Evolutionary conservation across 2,329 filamentous ascomycete species (phyloP), one percentile per base, ranked within the genome.

Genomic region (Nothophoma quercina): DNA sequence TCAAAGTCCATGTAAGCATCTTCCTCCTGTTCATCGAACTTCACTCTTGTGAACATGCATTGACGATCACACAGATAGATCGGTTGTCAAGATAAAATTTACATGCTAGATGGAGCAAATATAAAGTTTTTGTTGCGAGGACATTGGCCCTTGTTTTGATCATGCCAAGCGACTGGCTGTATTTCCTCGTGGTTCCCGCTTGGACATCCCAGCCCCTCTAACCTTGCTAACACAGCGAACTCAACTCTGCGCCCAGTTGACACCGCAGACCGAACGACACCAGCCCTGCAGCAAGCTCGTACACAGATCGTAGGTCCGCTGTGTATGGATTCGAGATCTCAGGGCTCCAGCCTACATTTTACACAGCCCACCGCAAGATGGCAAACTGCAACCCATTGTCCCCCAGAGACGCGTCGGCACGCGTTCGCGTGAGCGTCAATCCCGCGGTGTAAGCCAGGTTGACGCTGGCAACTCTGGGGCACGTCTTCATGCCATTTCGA

Each of bases 1-100:
- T 33, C 13, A 28, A 32, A 21, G 13, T 22, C 15, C 4, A 45
- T 28, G 48, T 40, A 45, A 45, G 40, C 40, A 44, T 23, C 18
- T 10, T 12, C 21, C 26, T 13, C 43, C 7, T 0, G n/a, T 19
- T 30, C 21, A 22, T n/a, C 28, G 33, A 26, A 39, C 28, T 18
- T 34, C 28, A 23, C 19, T 28, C 12, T 8, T 3, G 13, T 16
- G 8, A n/a, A 28, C 25, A 9, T 1, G 29, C 7, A 44, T 41
- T 51, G 8, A 51, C 34, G 33, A 10, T n/a, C 10, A n/a, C 10
- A 23, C 28, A 51, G 40, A 29, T 45, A 39, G 34, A n/a, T 33
- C 15, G 7, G 12, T 29, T 28, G 47, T 40, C 13, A 15, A 15
- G 28, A 35, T 18, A 13, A n/a, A 18, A 30, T 22, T 23, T 7